Conservation (phyloP, 371 early-diverging fungal species). For the Circinella minor region DNA sequence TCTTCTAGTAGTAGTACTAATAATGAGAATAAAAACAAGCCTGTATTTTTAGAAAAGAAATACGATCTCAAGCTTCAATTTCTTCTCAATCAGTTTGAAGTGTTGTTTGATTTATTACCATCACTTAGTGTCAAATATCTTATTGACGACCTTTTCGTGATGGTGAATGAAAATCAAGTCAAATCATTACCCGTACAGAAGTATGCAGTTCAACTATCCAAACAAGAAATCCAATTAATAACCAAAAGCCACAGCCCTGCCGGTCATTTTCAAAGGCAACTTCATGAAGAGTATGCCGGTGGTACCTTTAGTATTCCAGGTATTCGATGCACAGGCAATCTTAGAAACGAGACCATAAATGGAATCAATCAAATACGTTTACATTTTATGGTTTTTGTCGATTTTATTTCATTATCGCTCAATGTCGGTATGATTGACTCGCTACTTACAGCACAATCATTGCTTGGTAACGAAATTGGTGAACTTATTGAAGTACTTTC, state of each 20-base stretch:
- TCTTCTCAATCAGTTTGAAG: constrained; percentile 58
- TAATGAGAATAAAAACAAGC: not conserved
- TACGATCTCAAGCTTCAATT: constrained; percentile 69
- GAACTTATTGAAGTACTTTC: constrained; percentile 76
- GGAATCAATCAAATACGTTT: constrained; percentile 31
- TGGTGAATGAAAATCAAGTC: constrained; percentile 52
- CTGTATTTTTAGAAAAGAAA: constrained; percentile 16
- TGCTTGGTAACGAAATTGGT: constrained; percentile 78
- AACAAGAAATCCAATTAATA: constrained; percentile 61
- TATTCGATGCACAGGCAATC: constrained; percentile 62
- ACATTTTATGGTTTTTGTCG: constrained; percentile 64
- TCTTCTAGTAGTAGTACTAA: too few species aligned
- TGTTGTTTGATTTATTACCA: constrained; percentile 70
- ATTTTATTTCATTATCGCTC: constrained; percentile 66
- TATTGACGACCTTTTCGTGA: constrained; percentile 57
- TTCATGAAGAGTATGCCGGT: constrained; percentile 39
- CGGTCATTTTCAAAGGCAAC: constrained; percentile 9
- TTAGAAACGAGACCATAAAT: constrained; percentile 23
- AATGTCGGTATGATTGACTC: constrained; percentile 80
- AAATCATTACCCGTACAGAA: constrained; percentile 39
- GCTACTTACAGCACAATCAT: constrained; percentile 76
- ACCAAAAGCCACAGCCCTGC: constrained; percentile 33
- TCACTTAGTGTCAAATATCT: constrained; percentile 70
- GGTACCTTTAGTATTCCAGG: constrained; percentile 63
- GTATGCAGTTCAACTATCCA: constrained; percentile 59